These are phyloP conservation scores for Claviceps fusiformis DNA, from an alignment of 2,329 filamentous ascomycete genomes.

Conservation along the genomic window DNA sequence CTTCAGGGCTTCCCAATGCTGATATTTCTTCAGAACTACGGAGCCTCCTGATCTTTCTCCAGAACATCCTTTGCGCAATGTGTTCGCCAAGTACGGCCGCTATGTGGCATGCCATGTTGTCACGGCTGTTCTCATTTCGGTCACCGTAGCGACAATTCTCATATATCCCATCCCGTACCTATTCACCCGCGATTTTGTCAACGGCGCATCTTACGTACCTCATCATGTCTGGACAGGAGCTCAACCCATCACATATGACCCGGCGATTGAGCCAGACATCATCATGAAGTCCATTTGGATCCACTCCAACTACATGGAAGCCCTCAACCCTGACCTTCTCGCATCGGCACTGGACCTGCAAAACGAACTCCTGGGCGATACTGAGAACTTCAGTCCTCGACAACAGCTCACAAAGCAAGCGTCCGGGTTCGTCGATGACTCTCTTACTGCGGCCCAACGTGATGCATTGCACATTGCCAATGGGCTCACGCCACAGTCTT, in stretches of 20 bases:
- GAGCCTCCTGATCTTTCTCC: conserved; percentile 54
- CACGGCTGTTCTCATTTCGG: conserved; percentile 59
- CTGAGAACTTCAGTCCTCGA: conserved; percentile 39
- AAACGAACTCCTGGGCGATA: conserved; percentile 51
- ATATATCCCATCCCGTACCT: conserved; percentile 66
- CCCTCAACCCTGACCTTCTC: conserved; percentile 52
- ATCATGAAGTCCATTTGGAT: conserved; percentile 74
- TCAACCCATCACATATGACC: conserved; percentile 42
- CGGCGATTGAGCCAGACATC: conserved; percentile 47
- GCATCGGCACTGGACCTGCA: conserved; percentile 56
- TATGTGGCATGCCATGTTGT: conserved; percentile 62
- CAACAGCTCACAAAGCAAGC: conserved; percentile 15
- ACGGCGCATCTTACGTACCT: conserved; percentile 57
- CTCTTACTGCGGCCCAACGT: conserved; percentile 31
- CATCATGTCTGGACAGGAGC: conserved; percentile 74
- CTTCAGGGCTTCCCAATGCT: background rate
- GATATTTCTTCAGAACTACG: conserved; percentile 43
- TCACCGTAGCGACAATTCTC: conserved; percentile 54
- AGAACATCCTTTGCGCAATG: conserved; percentile 49
- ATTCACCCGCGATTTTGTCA: conserved; percentile 57
- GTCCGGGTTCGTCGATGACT: conserved; percentile 15
- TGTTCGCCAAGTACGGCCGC: conserved; percentile 56
- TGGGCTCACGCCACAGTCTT: conserved; percentile 47
- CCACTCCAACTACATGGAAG: conserved; percentile 68
- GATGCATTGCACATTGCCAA: conserved; percentile 46